Evolutionary conservation across 2,329 filamentous ascomycete species (phyloP).

Genomic region (Pyricularia pennisetigena): DNA sequence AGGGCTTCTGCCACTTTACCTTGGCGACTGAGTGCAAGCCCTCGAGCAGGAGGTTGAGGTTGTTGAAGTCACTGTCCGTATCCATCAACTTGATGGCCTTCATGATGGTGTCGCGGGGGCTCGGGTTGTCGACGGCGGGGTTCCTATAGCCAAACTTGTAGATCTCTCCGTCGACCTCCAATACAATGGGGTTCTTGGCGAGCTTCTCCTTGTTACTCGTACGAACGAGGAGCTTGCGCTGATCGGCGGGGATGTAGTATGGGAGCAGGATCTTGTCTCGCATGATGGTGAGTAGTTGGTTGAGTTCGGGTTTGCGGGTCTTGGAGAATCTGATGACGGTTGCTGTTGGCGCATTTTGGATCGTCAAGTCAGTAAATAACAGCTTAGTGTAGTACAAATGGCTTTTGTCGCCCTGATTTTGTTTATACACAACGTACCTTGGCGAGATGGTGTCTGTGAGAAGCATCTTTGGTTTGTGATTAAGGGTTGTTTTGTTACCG

Average conservation of each 20-base stretch:
- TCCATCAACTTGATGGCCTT: constrained; percentile 34
- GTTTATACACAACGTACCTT: neutral
- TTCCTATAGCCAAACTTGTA: constrained; percentile 40
- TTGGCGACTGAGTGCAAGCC: constrained; percentile 34
- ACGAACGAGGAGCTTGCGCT: constrained; percentile 44
- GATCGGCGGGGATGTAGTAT: constrained; percentile 41
- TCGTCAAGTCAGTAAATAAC: neutral
- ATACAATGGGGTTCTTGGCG: constrained; percentile 42
- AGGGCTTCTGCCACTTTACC: constrained; percentile 17
- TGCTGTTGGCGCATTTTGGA: neutral
- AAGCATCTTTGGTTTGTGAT: neutral
- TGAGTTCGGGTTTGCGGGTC: constrained; percentile 43
- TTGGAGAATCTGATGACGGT: constrained; percentile 35
- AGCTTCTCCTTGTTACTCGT: constrained; percentile 35
- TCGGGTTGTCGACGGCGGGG: constrained; percentile 21
- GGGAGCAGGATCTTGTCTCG: constrained; percentile 52
- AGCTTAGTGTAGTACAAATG: too few species aligned
- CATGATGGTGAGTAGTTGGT: constrained; percentile 39
- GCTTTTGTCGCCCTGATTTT: neutral
- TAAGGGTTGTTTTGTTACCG: neutral
- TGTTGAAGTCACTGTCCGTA: constrained; percentile 38
- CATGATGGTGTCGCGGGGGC: constrained; percentile 26
- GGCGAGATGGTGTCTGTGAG: neutral
- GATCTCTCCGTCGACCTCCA: constrained; percentile 48
- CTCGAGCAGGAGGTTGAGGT: constrained; percentile 40